These are phyloP conservation scores for Aspergillus versicolor DNA, from an alignment of 2,329 filamentous ascomycete species.

Conservation along the genomic window DNA sequence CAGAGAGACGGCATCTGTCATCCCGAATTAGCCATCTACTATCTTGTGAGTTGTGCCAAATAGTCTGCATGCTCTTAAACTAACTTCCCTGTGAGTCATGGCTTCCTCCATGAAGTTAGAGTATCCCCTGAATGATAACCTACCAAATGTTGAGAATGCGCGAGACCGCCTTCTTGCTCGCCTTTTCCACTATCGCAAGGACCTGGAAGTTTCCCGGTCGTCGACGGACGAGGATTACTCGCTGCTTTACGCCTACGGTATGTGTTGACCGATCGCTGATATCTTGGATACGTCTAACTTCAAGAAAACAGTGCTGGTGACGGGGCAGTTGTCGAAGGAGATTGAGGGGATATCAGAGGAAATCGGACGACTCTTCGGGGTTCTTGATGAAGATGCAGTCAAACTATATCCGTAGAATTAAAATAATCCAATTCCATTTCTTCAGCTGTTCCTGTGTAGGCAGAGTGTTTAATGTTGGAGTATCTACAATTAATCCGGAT, in stretches of 20 bases:
- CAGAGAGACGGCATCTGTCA: constrained; percentile 78
- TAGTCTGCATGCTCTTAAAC: not conserved
- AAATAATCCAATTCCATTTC: not conserved
- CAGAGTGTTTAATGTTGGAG: not conserved
- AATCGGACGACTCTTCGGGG: constrained; percentile 61
- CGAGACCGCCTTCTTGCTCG: constrained; percentile 82
- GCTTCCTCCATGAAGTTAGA: constrained; percentile 92
- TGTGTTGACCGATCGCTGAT: constrained; percentile 25
- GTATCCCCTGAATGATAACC: constrained; percentile 84
- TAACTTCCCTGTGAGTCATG: constrained; percentile 64
- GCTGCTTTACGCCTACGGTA: constrained; percentile 85
- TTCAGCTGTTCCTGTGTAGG: not conserved
- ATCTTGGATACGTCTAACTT: not conserved
- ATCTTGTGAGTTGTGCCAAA: constrained; percentile 46
- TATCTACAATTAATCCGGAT: not conserved
- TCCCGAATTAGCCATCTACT: constrained; percentile 86
- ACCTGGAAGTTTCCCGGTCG: constrained; percentile 52
- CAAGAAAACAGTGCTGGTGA: constrained; percentile 55
- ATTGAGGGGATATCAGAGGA: constrained; percentile 55
- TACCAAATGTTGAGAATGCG: constrained; percentile 78
- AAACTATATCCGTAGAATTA: constrained; percentile 45
- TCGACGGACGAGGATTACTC: constrained; percentile 71
- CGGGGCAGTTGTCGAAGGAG: constrained; percentile 58
- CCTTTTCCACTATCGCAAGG: constrained; percentile 81
- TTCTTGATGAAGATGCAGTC: constrained; percentile 61